Base-by-base conservation (phyloP, 441 rosid species). In the Eruca vesicaria region DNA sequence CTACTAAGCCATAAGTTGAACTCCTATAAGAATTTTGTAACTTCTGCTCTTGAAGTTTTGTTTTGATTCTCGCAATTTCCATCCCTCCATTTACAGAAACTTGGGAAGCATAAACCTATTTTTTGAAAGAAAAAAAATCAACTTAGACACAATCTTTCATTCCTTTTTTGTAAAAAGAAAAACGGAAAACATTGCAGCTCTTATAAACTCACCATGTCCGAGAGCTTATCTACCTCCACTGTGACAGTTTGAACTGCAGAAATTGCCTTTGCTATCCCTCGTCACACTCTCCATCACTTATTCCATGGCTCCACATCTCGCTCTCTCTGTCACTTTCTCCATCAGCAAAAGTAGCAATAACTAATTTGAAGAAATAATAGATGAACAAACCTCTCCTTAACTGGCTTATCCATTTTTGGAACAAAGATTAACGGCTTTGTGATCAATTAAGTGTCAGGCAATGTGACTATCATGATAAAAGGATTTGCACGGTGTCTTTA, bases 1-100 rank as follows among this genome's bases (percentile, higher is more conserved):
- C 84, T 79, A 57, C 57, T 63, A 77, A 82, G 84, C 97, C 98
- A 95, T 48, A 82, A 73, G 68, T 85, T 81, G 78, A 95, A 95
- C 83, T 95, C 98, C 99, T 95, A 70, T 23, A 62, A 23, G 26
- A 23, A 23, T 1, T 23, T 23, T 23, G 26, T 3, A 23, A 23
- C 26, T 23, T 23, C 26, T 23, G 26, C 26, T 23, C 26, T 23
- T 23, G 26, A 23, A 23, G 26, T 23, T 23, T 23, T 3, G 3
- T 23, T 23, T 23, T 23, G 26, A 23, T 23, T 23, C 26, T 3
- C 26, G 26, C 26, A 23, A 23, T 23, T 23, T 23, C 26, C 26
- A 23, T 23, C 26, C 26, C 26, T 23, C 26, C n/a, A n/a, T n/a
- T n/a, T n/a, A n/a, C n/a, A n/a, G n/a, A n/a, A n/a, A n/a, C n/a